Evolutionary conservation across 306 rosid species (phyloP).

Genomic region (Carpinus fangiana): DNA sequence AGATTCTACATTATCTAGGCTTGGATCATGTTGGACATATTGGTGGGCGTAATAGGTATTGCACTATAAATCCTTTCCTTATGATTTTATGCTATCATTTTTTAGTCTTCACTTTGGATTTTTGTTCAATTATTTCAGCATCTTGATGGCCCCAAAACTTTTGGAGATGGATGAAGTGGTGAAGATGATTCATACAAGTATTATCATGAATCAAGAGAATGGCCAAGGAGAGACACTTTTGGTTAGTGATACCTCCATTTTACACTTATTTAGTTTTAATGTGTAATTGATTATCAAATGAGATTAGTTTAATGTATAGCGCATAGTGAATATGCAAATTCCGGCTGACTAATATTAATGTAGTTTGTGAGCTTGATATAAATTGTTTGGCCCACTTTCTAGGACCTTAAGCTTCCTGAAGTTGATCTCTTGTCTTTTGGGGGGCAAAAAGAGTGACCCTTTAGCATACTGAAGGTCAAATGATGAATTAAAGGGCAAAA

Average conservation of each 20-base stretch:
- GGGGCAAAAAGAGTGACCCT: conserved; percentile 4
- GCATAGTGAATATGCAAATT: not conserved
- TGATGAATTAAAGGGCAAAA: not conserved
- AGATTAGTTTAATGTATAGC: not conserved
- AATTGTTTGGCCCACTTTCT: not conserved
- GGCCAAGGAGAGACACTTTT: conserved; percentile 66
- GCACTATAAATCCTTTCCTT: conserved; percentile 18
- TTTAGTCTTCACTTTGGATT: conserved; percentile 27
- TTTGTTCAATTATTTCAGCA: conserved; percentile 58
- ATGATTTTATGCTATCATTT: conserved; percentile 26
- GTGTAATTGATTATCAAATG: conserved; percentile 14
- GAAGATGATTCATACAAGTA: conserved; percentile 66
- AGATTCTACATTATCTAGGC: conserved; percentile 98
- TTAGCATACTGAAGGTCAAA: not conserved
- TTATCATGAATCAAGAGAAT: conserved; percentile 44
- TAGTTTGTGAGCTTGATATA: not conserved
- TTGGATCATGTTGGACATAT: conserved; percentile 96
- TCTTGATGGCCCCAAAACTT: conserved; percentile 77
- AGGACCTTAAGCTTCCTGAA: not conserved
- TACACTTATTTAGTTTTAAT: conserved; percentile 16
- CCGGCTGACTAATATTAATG: not conserved
- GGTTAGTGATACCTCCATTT: conserved; percentile 53
- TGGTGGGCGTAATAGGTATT: conserved; percentile 93
- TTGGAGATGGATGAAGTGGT: conserved; percentile 94
- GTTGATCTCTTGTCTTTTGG: not conserved